phyloP scores from a whole-genome alignment of 129 eudicot genomes.

The Flaveria brownii region DNA sequence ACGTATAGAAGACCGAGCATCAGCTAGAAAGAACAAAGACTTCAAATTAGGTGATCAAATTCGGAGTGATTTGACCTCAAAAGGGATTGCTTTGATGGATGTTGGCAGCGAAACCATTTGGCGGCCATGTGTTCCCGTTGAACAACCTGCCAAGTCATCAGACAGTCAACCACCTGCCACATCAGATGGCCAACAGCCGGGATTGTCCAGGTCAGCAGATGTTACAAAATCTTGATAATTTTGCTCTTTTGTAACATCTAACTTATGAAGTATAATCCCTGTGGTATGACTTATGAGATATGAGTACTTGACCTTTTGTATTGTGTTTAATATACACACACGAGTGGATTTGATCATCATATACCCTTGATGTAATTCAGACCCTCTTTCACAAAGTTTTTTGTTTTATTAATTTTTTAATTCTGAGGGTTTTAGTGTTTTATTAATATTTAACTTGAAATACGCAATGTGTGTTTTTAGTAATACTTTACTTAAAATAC shows the following conservation, averaged over 20 bases:
- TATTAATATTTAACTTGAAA: too few relatives aligned
- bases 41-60: constrained; percentile 27
- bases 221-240: constrained; percentile 2
- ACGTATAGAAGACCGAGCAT: constrained; percentile 57
- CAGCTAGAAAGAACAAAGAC: constrained; percentile 69
- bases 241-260: neutral
- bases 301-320: neutral
- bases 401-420: too few relatives aligned
- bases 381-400: neutral
- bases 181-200: constrained; percentile 1
- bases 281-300: neutral
- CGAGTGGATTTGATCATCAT: neutral
- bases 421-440: too few relatives aligned
- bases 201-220: neutral
- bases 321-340: neutral
- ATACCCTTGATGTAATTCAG: neutral
- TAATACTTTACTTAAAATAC: too few relatives aligned
- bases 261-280: neutral
- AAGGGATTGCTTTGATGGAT: constrained; percentile 87
- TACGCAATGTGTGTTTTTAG: too few relatives aligned
- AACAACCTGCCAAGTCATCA: constrained; percentile 30
- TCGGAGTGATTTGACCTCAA: constrained; percentile 43
- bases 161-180: constrained; percentile 19
- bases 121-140: constrained; percentile 83
- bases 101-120: constrained; percentile 60